Conservation (phyloP, 78 protist species). For the slime mould (Dictyostelium discoideum) region dicty_2.7 NC_007091.3:3121001-3121500, state of each 20-base stretch:
- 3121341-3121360: constrained; percentile 18
- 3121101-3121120: not conserved
- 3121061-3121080: not conserved
- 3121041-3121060: not conserved
- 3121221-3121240: not conserved
- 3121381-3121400: constrained; percentile 22
- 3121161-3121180: not conserved
- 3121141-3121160: not conserved
- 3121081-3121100: not conserved
- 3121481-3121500: not conserved
- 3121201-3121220: not conserved
- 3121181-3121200: not conserved
- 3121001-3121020: not conserved
- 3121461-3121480: not conserved
- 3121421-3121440: not conserved
- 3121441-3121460: constrained; percentile 21
- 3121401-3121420: constrained; percentile 11
- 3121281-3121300: constrained; percentile 39
- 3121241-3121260: constrained; percentile 27
- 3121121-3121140: not conserved
- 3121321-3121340: constrained; percentile 3
- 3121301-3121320: constrained; percentile 30
- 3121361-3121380: constrained; percentile 15
- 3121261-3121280: not conserved
- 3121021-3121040: not conserved